These are phyloP conservation scores for Xylaria sp. DNA, from an alignment of 2,329 filamentous ascomycete species.

Conservation along the genomic window DNA sequence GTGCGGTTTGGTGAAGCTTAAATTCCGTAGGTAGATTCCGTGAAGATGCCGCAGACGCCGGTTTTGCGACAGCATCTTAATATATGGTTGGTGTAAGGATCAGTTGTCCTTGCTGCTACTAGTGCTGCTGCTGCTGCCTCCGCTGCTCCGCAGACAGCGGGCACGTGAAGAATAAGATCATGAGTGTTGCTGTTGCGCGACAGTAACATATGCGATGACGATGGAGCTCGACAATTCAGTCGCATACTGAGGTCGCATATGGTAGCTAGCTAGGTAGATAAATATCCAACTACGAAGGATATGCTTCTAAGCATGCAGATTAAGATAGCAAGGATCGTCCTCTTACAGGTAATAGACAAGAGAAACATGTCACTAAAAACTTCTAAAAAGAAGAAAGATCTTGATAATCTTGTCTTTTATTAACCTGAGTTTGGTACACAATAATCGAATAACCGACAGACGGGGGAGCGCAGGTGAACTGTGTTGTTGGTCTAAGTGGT, in stretches of 20 bases:
- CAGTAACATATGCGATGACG: slow-evolving; percentile 11
- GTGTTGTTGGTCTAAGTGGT: neutral
- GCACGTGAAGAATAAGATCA: slow-evolving; percentile 38
- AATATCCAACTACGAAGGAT: neutral
- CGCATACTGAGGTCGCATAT: neutral
- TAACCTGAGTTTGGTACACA: neutral
- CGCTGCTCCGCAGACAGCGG: slow-evolving; percentile 48
- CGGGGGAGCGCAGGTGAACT: neutral
- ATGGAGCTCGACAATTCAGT: neutral
- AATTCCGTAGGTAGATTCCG: slow-evolving; percentile 86
- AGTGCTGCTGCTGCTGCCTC: slow-evolving; percentile 42
- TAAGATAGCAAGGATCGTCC: neutral
- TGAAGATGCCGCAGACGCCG: slow-evolving; percentile 88
- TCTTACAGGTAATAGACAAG: neutral
- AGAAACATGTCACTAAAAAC: neutral
- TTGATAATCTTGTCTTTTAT: neutral
- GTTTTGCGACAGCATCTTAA: slow-evolving; percentile 72
- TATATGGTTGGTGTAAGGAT: neutral
- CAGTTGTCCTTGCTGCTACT: slow-evolving; percentile 38
- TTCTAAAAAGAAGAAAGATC: too few species aligned
- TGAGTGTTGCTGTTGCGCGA: slow-evolving; percentile 29
- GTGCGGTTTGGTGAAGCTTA: slow-evolving; percentile 71
- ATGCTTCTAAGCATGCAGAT: neutral
- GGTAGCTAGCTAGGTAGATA: neutral
- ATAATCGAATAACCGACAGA: neutral